Base-by-base conservation (phyloP, 257 asterid species). In the Solanum sejunctum region DNA sequence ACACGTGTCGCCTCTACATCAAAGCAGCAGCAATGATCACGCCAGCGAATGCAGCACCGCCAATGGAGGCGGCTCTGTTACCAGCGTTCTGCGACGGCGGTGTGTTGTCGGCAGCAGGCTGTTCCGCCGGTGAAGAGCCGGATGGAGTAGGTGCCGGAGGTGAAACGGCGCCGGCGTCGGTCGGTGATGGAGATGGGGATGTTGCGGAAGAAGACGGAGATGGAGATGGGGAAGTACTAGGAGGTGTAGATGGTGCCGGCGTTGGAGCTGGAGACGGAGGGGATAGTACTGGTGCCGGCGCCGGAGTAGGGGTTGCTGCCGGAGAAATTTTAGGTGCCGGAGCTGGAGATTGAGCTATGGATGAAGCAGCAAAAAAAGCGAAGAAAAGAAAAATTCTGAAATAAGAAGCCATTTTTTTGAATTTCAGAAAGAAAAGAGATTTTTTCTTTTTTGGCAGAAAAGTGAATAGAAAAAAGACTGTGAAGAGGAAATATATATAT, bases 321-420 rank as follows among this genome's bases (percentile, higher is more conserved):
- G 93, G 94, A 49, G 96, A 93, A 80, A 90, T 89, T 15, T 88
- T 84, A 3, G 96, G 94, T 16, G 96, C 88, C 1, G 92, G 91
- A 1, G 90, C 82, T 10, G 97, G 97, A 23, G 95, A 86, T 84
- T 94, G 98, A 1, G 97, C 97, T 87, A 86, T 63, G 85, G 95
- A 92, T 7, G 94, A 85, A 80, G 94, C 85, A 89, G 90, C 86
- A 9, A 93, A 39, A 81, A 92, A 91, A 5, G 93, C 92, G 18
- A 94, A 16, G 83, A 93, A 84, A 72, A 94, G 70, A 79, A 93
- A n/a, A 60, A 90, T 55, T 87, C 89, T 91, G 21, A 91, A 71
- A 17, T 83, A 67, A 20, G 91, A 85, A 82, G 89, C 90, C 94
- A 89, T 90, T 23, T 73, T 61, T 23, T 51, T 60, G 9, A 8